phyloP scores from a whole-genome alignment of 495 filamentous ascomycete genomes.

The Sporormia fimetaria region DNA sequence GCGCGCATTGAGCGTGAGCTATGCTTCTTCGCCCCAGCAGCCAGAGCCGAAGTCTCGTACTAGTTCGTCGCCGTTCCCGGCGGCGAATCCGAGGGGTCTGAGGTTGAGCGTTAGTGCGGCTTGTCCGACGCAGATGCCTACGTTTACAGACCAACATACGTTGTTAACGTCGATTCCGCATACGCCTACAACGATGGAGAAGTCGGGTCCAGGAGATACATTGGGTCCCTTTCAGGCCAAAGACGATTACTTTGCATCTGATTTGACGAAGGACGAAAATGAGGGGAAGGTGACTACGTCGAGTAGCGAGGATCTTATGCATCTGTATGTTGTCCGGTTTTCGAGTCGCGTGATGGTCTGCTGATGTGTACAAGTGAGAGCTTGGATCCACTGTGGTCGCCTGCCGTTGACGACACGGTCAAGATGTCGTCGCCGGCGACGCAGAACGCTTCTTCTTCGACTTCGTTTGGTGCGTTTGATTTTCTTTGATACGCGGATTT shows the following conservation, averaged over 20 bases:
- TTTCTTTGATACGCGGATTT: too few relatives aligned
- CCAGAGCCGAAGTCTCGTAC: slow-evolving; percentile 2
- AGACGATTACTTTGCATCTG: slow-evolving; percentile 15
- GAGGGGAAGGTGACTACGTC: not conserved
- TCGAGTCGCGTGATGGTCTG: not conserved
- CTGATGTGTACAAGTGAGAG: slow-evolving; percentile 10
- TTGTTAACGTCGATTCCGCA: slow-evolving; percentile 14
- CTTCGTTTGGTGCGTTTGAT: too few relatives aligned
- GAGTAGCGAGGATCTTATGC: slow-evolving; percentile 8
- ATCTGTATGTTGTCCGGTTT: slow-evolving; percentile 7
- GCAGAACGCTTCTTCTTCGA: too few relatives aligned
- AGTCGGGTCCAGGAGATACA: not conserved
- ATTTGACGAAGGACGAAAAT: slow-evolving; percentile 3
- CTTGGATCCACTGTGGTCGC: slow-evolving; percentile 19
- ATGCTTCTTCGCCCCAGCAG: not conserved
- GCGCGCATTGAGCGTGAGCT: slow-evolving; percentile 13
- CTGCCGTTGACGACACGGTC: slow-evolving; percentile 1
- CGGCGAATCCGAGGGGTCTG: slow-evolving; percentile 5
- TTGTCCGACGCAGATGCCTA: slow-evolving; percentile 18
- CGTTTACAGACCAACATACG: not conserved
- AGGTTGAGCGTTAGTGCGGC: slow-evolving; percentile 15
- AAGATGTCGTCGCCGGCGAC: too few relatives aligned
- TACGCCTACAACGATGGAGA: slow-evolving; percentile 7
- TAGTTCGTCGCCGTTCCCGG: not conserved
- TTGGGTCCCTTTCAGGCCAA: slow-evolving; percentile 13